Conservation (phyloP, 208 protist genomes). For the Herpetomonas samuelpessoai region DNA sequence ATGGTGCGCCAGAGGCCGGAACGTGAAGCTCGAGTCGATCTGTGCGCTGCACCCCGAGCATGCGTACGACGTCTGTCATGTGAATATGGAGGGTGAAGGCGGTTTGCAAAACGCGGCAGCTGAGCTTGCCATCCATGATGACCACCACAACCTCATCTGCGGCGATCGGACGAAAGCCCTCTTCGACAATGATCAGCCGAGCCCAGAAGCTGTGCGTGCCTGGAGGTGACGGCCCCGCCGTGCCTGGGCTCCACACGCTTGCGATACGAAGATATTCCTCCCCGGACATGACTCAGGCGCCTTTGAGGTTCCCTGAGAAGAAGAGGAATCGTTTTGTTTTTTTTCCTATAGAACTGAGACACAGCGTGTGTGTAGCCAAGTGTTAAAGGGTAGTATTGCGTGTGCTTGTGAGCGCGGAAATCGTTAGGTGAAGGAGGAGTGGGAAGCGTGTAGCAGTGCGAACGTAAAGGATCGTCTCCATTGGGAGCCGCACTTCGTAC, state of each 20-base stretch:
- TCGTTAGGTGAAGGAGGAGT: too few species aligned
- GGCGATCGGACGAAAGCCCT: slow-evolving; percentile 35
- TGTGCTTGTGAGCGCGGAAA: too few species aligned
- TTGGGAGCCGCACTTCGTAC: too few species aligned
- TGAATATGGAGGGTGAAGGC: slow-evolving; percentile 49
- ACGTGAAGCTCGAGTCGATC: slow-evolving; percentile 32
- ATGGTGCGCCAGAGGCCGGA: too few species aligned
- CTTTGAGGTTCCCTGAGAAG: too few species aligned
- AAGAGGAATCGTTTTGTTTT: too few species aligned
- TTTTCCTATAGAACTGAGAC: too few species aligned
- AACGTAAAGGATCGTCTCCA: too few species aligned
- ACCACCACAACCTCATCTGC: slow-evolving; percentile 36
- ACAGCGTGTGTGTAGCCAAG: too few species aligned
- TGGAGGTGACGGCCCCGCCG: background rate
- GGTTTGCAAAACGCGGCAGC: slow-evolving; percentile 41
- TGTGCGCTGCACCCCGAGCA: slow-evolving; percentile 13
- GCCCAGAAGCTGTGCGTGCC: slow-evolving; percentile 43
- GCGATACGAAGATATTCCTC: background rate
- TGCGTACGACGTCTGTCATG: slow-evolving; percentile 21
- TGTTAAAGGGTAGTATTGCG: too few species aligned
- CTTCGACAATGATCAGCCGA: slow-evolving; percentile 36
- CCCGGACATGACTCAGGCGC: background rate
- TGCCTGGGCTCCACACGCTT: background rate
- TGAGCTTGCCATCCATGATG: slow-evolving; percentile 29
- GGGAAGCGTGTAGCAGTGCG: too few species aligned